Evolutionary conservation across 495 filamentous ascomycete species (phyloP), one percentile per base, ranked within the genome.

Genomic region (Trichoderma gamsii): DNA sequence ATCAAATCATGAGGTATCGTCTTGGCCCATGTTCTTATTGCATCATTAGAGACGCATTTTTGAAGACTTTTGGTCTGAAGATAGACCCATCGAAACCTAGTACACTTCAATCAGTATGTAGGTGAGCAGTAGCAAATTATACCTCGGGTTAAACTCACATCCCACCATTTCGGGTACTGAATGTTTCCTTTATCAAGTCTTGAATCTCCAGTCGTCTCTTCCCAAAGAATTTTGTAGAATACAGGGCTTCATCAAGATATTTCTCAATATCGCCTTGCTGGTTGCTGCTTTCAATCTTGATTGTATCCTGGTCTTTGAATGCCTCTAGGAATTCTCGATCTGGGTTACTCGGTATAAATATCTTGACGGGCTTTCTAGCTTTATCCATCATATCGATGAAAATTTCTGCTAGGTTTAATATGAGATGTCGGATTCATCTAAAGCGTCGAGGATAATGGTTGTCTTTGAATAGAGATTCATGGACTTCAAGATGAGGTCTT

Each of bases 291-390:
- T 72, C 52, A 35, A 83, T 79, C 21, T 70, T 67, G 38, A 82
- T 70, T 59, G 72, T 80, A 21, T 76, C 67, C 1, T 56, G 43
- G 15, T 49, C 64, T 46, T 70, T 44, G 43, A 81, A 65, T 21
- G 49, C 49, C 21, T 35, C 41, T 21, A 68, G 35, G 35, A 78
- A 75, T 27, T 78, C 72, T 27, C 65, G 59, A 52, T 82, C 80
- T 5, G 77, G 77, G 13, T 79, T 73, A 64, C 78, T 81, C 21
- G 80, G 82, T 65, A 83, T 75, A 66, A 83, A 78, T 12, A 83
- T 69, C 66, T 76, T 82, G 8, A 81, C 71, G 0, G 72, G 72
- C 3, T 73, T 75, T 29, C 56, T 46, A 5, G 78, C 71, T n/a
- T 79, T 46, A 7, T 52, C 64, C 13, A 76, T 9, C 25, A 81